A percentile compares a stretch with the other conserved stretches of the same genome.
phyloP scores from a whole-genome alignment of 371 early-diverging fungal genomes.

The Mycotypha africana region DNA sequence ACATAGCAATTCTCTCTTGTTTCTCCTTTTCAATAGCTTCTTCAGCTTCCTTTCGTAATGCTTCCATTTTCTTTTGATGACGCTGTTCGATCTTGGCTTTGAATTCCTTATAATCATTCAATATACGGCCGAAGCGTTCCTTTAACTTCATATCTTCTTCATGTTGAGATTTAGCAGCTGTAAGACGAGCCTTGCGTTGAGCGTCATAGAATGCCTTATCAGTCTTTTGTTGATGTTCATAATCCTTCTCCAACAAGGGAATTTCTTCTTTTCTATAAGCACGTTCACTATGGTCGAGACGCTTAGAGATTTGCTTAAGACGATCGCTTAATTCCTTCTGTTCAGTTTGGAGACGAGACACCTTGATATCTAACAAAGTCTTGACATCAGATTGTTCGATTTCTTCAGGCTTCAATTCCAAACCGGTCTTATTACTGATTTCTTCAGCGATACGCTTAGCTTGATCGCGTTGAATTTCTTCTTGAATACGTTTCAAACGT shows the following conservation, averaged over 20 bases:
- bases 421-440: constrained; percentile 74
- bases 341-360: constrained; percentile 88
- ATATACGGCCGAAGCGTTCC: constrained; percentile 70
- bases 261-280: constrained; percentile 94
- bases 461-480: constrained; percentile 80
- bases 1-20: constrained; percentile 54
- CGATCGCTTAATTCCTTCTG: constrained; percentile 74
- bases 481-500: constrained; percentile 70
- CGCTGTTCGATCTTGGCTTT: constrained; percentile 55
- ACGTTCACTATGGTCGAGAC: constrained; percentile 93
- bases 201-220: constrained; percentile 82
- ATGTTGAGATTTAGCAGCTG: constrained; percentile 60
- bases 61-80: constrained; percentile 39
- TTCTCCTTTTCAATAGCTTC: constrained; percentile 68
- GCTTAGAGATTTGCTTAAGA: constrained; percentile 70
- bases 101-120: constrained; percentile 70
- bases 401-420: constrained; percentile 78
- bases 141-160: constrained; percentile 74
- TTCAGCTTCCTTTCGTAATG: constrained; percentile 46
- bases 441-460: constrained; percentile 86
- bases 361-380: constrained; percentile 79
- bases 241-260: constrained; percentile 87
- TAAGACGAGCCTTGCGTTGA: constrained; percentile 63
- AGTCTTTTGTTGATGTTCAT: constrained; percentile 79
- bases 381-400: constrained; percentile 82